phyloP scores from a whole-genome alignment of 106 monocot genomes.

The Allium sativum region DNA sequence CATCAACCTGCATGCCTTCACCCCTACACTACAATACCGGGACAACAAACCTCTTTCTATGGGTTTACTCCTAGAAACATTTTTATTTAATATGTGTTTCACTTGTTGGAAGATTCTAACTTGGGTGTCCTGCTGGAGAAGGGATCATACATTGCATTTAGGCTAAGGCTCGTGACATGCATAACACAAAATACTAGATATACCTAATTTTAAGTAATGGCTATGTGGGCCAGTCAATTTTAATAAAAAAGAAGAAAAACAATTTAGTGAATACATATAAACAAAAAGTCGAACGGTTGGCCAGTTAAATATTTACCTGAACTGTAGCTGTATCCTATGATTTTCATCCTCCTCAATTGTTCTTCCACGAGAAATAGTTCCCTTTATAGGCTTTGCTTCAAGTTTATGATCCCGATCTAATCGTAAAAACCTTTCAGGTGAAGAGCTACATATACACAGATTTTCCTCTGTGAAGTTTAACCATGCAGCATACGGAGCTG shows the following conservation, averaged over 20 bases:
- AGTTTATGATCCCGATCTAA: conserved; percentile 49
- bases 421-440: conserved; percentile 84
- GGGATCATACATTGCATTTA: no score
- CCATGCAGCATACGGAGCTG: conserved; percentile 97
- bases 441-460: conserved; percentile 73
- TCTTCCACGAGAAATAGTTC: conserved; percentile 78
- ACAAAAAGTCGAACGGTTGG: neutral
- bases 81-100: no score
- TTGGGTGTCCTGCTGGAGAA: no score
- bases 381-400: conserved; percentile 98
- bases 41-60: no score
- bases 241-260: neutral
- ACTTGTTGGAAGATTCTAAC: no score
- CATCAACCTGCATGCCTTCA: no score
- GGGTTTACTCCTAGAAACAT: no score
- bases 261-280: neutral
- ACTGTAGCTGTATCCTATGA: conserved; percentile 53
- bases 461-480: conserved; percentile 70
- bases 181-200: no score
- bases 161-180: no score
- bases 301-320: conserved; percentile 39
- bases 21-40: no score
- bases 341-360: conserved; percentile 70
- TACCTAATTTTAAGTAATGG: no score
- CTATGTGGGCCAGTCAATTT: no score